Percentiles rank a stretch among this genome's conserved stretches.
These are phyloP conservation scores for Umbilicus rupestris DNA, from an alignment of 164 flowering plant genomes.

Conservation along the genomic window DNA sequence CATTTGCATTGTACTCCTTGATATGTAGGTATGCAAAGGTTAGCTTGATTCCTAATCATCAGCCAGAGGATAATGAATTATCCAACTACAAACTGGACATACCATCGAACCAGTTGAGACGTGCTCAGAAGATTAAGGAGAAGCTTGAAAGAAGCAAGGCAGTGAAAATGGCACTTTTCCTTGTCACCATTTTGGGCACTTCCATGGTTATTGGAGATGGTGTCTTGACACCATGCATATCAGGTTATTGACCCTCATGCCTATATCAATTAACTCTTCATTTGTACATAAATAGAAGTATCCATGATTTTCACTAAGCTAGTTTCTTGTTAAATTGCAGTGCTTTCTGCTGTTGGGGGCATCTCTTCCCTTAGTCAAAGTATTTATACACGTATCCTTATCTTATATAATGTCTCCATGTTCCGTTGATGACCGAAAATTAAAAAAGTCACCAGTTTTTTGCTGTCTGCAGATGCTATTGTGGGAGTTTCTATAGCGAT, in stretches of 20 bases:
- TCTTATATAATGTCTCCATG: too few relatives aligned
- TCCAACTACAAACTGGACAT: slow-evolving; percentile 59
- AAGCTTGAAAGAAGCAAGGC: too few relatives aligned
- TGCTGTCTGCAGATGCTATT: too few relatives aligned
- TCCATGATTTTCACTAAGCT: neutral
- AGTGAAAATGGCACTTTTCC: too few relatives aligned
- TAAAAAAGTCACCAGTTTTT: too few relatives aligned
- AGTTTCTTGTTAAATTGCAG: slow-evolving; percentile 9
- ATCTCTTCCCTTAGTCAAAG: too few relatives aligned
- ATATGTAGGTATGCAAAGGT: slow-evolving; percentile 55
- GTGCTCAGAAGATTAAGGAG: too few relatives aligned
- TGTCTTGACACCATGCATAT: slow-evolving; percentile 63
- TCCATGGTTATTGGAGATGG: slow-evolving; percentile 86
- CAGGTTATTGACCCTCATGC: slow-evolving; percentile 5
- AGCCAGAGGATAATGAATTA: slow-evolving; percentile 55
- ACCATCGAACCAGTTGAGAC: too few relatives aligned
- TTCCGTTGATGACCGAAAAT: too few relatives aligned
- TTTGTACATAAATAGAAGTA: too few relatives aligned
- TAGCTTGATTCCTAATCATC: slow-evolving; percentile 51
- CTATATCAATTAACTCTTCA: too few relatives aligned
- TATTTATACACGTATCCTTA: too few relatives aligned
- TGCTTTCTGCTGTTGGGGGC: slow-evolving; percentile 61
- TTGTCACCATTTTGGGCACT: slow-evolving; percentile 45
- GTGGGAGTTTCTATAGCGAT: slow-evolving; percentile 57
- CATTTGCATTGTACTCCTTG: slow-evolving; percentile 74